Evolutionary conservation across 2,329 filamentous ascomycete species (phyloP).

Genomic region (Fusarium sacchari): DNA sequence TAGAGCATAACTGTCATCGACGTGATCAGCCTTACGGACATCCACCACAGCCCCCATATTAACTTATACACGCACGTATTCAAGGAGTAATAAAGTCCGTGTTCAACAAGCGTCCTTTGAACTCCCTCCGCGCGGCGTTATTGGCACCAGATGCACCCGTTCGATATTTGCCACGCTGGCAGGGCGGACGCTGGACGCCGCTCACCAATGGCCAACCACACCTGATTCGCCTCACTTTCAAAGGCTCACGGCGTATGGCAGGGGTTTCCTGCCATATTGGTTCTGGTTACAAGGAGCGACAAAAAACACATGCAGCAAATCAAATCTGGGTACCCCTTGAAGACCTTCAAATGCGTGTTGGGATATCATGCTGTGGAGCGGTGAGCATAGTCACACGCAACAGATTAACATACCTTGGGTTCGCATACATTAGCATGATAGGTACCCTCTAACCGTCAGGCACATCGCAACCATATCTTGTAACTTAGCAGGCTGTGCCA

Average conservation of each 20-base stretch:
- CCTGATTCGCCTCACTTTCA: slow-evolving; percentile 46
- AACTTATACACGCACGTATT: slow-evolving; percentile 8
- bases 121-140: slow-evolving; percentile 11
- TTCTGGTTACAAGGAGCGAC: slow-evolving; percentile 37
- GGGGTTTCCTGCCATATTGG: slow-evolving; percentile 39
- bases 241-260: slow-evolving; percentile 38
- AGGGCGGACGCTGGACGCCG: slow-evolving; percentile 39
- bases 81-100: slow-evolving; percentile 7
- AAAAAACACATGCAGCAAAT: slow-evolving; percentile 37
- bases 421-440: slow-evolving; percentile 40
- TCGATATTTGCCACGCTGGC: slow-evolving; percentile 45
- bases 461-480: slow-evolving; percentile 35
- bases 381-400: slow-evolving; percentile 43
- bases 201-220: slow-evolving; percentile 42
- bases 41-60: slow-evolving; percentile 8
- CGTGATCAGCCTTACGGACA: slow-evolving; percentile 18
- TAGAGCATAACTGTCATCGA: background rate
- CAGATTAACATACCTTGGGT: slow-evolving; percentile 39
- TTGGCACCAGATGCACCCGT: slow-evolving; percentile 34
- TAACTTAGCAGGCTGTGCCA: slow-evolving; percentile 21
- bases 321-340: slow-evolving; percentile 35
- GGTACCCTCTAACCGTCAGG: slow-evolving; percentile 37
- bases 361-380: slow-evolving; percentile 38
- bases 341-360: slow-evolving; percentile 34
- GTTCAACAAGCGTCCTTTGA: slow-evolving; percentile 4